Percentiles rank a stretch among this genome's conserved stretches.
These are phyloP conservation scores for Senna tora DNA, from an alignment of 306 rosid species.

Conservation along the genomic window DNA sequence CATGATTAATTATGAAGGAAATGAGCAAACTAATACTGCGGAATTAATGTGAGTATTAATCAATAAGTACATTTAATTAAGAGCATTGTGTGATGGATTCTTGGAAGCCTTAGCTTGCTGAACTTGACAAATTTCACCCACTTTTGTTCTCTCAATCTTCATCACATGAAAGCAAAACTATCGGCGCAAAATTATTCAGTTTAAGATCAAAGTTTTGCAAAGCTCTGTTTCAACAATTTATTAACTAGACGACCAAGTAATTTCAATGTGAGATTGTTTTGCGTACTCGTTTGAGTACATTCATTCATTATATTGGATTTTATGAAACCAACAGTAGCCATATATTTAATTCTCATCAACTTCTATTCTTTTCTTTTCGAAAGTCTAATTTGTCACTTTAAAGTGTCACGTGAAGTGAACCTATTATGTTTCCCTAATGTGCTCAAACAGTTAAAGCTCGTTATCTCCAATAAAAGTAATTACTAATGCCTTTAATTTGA, in stretches of 20 bases:
- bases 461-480: neutral
- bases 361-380: neutral
- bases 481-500: neutral
- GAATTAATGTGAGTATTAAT: too few species aligned
- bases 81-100: too few species aligned
- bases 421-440: neutral
- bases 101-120: too few species aligned
- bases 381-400: neutral
- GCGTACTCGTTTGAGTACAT: neutral
- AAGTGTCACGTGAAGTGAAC: conserved; percentile 14
- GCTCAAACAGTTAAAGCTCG: neutral
- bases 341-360: neutral
- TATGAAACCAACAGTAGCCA: neutral
- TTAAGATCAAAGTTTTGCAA: neutral
- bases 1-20: too few species aligned
- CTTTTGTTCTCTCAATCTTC: neutral
- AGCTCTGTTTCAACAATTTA: neutral
- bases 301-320: neutral
- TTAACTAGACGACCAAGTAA: neutral
- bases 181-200: neutral
- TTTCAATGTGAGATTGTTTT: too few species aligned
- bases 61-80: too few species aligned
- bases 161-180: neutral
- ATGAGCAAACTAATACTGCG: too few species aligned
- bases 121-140: neutral